A percentile compares a stretch with the other conserved stretches of the same genome.
Conservation (phyloP, 83 land plant species). For the Diphasiastrum complanatum region DNA sequence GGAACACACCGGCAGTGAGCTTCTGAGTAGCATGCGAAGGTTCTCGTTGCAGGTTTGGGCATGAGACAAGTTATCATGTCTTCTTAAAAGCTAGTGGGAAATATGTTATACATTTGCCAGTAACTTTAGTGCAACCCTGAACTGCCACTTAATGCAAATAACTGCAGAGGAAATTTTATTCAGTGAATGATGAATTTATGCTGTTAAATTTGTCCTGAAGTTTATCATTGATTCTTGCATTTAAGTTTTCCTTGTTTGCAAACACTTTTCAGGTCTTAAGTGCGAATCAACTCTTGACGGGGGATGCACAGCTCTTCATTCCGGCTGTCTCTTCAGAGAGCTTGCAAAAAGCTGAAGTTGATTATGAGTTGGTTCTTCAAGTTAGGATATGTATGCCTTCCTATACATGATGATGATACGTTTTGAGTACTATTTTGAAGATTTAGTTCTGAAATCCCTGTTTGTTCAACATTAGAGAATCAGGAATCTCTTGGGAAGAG, state of each 20-base stretch:
- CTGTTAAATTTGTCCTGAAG: too few relatives aligned
- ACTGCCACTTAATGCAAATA: too few relatives aligned
- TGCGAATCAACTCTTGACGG: conserved; percentile 16
- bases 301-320: conserved; percentile 14
- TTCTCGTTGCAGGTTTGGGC: conserved; percentile 23
- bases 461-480: too few relatives aligned
- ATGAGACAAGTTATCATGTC: too few relatives aligned
- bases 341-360: conserved; percentile 19
- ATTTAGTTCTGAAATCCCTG: conserved; percentile 10
- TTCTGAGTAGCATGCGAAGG: conserved; percentile 35
- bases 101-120: too few relatives aligned
- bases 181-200: neutral
- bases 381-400: neutral
- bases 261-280: conserved; percentile 14
- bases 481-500: conserved; percentile 6
- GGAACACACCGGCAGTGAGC: conserved; percentile 35
- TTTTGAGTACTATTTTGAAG: neutral
- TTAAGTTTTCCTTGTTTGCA: neutral
- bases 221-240: too few relatives aligned
- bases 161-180: too few relatives aligned
- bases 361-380: conserved; percentile 33
- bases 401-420: neutral
- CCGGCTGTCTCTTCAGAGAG: conserved; percentile 24
- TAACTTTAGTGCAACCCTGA: too few relatives aligned
- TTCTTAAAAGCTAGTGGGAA: neutral